A percentile compares a stretch with the other conserved stretches of the same genome.
Evolutionary conservation across 2,329 filamentous ascomycete genomes (phyloP).

Genomic region (Ophiostoma triangulosporum): DNA sequence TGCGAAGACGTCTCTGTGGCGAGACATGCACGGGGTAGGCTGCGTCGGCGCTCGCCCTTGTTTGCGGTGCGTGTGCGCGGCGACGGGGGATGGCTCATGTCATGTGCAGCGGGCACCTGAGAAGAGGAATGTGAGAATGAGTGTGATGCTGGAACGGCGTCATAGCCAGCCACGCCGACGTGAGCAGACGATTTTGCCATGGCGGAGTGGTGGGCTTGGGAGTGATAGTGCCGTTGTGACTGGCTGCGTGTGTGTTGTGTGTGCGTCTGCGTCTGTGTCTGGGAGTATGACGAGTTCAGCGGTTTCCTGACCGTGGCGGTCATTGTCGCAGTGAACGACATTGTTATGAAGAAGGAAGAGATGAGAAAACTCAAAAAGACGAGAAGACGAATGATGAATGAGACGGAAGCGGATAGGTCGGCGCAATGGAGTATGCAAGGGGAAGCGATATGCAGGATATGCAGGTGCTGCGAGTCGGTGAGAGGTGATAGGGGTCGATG

Average conservation of each 20-base stretch:
- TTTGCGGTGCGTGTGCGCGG: conserved; percentile 2
- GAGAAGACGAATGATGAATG: too few relatives aligned
- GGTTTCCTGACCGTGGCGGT: not conserved
- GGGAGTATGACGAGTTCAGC: not conserved
- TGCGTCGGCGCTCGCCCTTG: conserved; percentile 9
- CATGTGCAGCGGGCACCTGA: not conserved
- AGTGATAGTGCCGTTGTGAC: not conserved
- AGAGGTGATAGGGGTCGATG: not conserved
- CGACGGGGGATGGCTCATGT: not conserved
- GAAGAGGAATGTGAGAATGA: not conserved
- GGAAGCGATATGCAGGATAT: not conserved
- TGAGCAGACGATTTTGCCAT: conserved; percentile 2
- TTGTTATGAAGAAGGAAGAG: not conserved
- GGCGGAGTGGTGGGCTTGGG: conserved; percentile 1
- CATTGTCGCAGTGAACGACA: not conserved
- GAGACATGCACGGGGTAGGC: conserved; percentile 2
- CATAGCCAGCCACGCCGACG: not conserved
- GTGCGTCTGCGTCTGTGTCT: not conserved
- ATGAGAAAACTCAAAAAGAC: not conserved
- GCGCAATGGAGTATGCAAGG: not conserved
- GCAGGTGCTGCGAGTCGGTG: not conserved
- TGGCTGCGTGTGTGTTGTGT: not conserved
- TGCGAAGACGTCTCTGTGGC: too few relatives aligned
- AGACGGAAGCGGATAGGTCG: not conserved
- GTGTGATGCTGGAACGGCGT: not conserved